Conservation (phyloP, 2,329 filamentous ascomycete genomes). For the Laburnicola sp. region DNA sequence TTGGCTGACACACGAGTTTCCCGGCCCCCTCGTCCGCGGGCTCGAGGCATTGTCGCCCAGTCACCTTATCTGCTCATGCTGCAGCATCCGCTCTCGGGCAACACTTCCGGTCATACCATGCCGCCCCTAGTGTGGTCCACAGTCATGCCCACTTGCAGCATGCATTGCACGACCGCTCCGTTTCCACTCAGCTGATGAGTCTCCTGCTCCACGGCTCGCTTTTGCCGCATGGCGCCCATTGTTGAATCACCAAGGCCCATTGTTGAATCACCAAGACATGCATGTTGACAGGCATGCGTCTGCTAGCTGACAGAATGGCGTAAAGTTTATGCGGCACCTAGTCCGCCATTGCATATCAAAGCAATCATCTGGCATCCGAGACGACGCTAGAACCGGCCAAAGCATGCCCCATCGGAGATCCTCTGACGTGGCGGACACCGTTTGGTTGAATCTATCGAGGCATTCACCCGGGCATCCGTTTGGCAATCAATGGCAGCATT, state of each 20-base stretch:
- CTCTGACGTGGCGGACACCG: conserved; percentile 56
- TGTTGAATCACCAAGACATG: conserved; percentile 47
- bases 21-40: conserved; percentile 32
- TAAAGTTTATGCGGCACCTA: conserved; percentile 50
- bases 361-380: conserved; percentile 49
- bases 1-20: conserved; percentile 39
- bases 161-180: conserved; percentile 41
- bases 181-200: conserved; percentile 46
- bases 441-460: conserved; percentile 48
- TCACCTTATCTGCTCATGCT: conserved; percentile 53
- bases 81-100: conserved; percentile 43
- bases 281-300: conserved; percentile 48
- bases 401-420: conserved; percentile 54
- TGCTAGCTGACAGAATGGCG: conserved; percentile 48
- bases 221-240: conserved; percentile 45
- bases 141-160: conserved; percentile 44
- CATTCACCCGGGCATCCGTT: conserved; percentile 44
- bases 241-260: no score
- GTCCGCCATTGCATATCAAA: conserved; percentile 49
- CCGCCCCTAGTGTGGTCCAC: conserved; percentile 38
- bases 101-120: conserved; percentile 43
- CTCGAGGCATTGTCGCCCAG: conserved; percentile 47
- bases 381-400: conserved; percentile 52
- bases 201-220: conserved; percentile 45
- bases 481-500: conserved; percentile 45